phyloP scores from a whole-genome alignment of 2,329 filamentous ascomycete genomes.

The Xenosphaeropsis pyriputrescens region DNA sequence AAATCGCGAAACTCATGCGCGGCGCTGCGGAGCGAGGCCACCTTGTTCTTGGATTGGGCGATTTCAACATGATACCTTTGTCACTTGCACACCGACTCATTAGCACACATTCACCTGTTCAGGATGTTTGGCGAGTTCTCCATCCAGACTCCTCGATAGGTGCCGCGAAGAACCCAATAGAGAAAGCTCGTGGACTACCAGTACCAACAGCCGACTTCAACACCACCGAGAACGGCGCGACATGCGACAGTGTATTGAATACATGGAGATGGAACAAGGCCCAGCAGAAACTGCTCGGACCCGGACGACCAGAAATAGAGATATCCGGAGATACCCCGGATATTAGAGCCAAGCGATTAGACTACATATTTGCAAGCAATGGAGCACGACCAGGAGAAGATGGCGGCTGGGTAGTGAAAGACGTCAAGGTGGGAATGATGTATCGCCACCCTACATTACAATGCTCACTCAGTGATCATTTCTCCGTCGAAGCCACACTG shows the following conservation, averaged over 20 bases:
- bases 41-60: slow-evolving; percentile 73
- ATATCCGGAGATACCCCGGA: slow-evolving; percentile 56
- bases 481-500: slow-evolving; percentile 75
- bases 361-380: slow-evolving; percentile 80
- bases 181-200: slow-evolving; percentile 48
- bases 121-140: slow-evolving; percentile 71
- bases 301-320: slow-evolving; percentile 41
- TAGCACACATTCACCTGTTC: slow-evolving; percentile 60
- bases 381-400: slow-evolving; percentile 20
- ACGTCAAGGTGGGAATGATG: slow-evolving; percentile 63
- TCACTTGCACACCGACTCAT: slow-evolving; percentile 77
- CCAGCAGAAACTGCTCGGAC: slow-evolving; percentile 51
- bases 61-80: slow-evolving; percentile 92
- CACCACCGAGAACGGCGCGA: slow-evolving; percentile 66
- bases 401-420: slow-evolving; percentile 52
- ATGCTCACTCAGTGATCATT: slow-evolving; percentile 90
- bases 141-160: slow-evolving; percentile 77
- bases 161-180: slow-evolving; percentile 49
- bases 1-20: slow-evolving; percentile 79
- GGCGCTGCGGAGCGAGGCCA: slow-evolving; percentile 68
- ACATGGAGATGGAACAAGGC: slow-evolving; percentile 82
- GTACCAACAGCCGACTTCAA: slow-evolving; percentile 70
- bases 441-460: slow-evolving; percentile 65
- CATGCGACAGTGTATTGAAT: slow-evolving; percentile 75
- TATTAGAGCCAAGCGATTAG: slow-evolving; percentile 68